These are phyloP conservation scores for Aspergillus melleus DNA, from an alignment of 2,329 filamentous ascomycete genomes.

Conservation along the genomic window DNA sequence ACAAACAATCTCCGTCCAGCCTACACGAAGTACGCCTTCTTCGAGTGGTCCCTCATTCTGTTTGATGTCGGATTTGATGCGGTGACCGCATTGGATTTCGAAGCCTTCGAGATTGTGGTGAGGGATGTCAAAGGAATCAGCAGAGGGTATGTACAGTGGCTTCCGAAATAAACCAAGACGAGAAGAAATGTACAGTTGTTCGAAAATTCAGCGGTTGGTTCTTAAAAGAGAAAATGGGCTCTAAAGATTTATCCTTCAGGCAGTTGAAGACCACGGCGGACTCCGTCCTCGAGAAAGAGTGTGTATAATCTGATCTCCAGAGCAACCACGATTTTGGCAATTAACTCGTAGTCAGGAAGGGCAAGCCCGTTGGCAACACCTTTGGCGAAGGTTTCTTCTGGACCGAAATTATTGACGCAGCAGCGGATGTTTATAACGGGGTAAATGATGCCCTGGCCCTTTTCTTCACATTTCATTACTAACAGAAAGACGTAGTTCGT, in stretches of 20 bases:
- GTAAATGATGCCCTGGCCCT: conserved; percentile 52
- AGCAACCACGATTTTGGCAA: conserved; percentile 10
- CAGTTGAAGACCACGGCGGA: conserved; percentile 51
- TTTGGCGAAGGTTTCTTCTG: conserved; percentile 73
- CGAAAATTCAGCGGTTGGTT: conserved; percentile 39
- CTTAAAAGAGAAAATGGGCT: conserved; percentile 32
- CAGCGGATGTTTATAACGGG: conserved; percentile 87
- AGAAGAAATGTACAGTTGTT: conserved; percentile 52
- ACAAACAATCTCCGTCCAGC: conserved; percentile 54
- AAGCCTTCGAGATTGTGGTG: conserved; percentile 80
- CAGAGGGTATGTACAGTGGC: conserved; percentile 98
- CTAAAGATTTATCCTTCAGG: conserved; percentile 44
- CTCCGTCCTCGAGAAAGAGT: conserved; percentile 69
- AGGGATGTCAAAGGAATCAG: conserved; percentile 85
- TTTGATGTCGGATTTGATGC: conserved; percentile 97
- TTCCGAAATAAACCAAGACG: conserved; percentile 72
- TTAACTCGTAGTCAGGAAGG: conserved; percentile 60
- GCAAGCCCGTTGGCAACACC: conserved; percentile 68
- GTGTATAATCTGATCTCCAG: conserved; percentile 46
- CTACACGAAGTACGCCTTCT: conserved; percentile 96
- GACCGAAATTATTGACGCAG: conserved; percentile 73
- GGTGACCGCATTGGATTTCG: conserved; percentile 89
- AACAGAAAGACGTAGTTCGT: conserved; percentile 63
- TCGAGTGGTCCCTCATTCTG: conserved; percentile 93
- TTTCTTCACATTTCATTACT: conserved; percentile 17